A percentile compares a stretch with the other conserved stretches of the same genome.
Evolutionary conservation across 331 rosid genomes (phyloP).

Genomic region (Erythrophleum ivorense): DNA sequence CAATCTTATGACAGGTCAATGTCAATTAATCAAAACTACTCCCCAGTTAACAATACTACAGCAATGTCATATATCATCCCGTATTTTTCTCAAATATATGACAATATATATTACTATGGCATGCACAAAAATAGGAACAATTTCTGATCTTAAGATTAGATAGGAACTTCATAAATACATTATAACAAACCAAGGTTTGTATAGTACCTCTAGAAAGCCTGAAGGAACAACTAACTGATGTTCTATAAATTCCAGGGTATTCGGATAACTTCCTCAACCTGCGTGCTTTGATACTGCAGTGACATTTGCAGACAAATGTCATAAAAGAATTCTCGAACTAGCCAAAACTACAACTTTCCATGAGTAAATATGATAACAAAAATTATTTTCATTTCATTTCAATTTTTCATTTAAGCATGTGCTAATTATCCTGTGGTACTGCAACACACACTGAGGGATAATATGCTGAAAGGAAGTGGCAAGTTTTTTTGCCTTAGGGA

Average conservation of each 20-base stretch:
- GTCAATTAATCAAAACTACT: neutral
- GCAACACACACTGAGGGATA: conserved; percentile 9
- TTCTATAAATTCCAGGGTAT: conserved; percentile 63
- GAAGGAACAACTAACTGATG: conserved; percentile 80
- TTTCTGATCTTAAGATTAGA: conserved; percentile 20
- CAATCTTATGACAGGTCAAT: neutral
- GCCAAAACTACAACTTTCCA: conserved; percentile 54
- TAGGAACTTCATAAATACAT: conserved; percentile 30
- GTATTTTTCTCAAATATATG: neutral
- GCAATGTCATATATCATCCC: neutral
- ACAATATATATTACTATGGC: neutral
- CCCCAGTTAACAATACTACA: neutral
- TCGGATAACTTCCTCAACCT: conserved; percentile 92
- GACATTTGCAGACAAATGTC: conserved; percentile 88
- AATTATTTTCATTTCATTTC: conserved; percentile 31
- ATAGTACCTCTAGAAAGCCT: conserved; percentile 81
- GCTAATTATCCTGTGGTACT: conserved; percentile 19
- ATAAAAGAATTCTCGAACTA: conserved; percentile 54
- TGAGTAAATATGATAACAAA: conserved; percentile 42
- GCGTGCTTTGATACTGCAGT: conserved; percentile 98
- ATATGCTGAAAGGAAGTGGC: conserved; percentile 24
- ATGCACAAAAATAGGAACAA: neutral
- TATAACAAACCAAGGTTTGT: conserved; percentile 65
- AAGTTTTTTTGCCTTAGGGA: neutral
- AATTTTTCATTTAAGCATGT: conserved; percentile 26